phyloP scores from a whole-genome alignment of 495 filamentous ascomycete genomes.

The Talaromyces thailandensis region DNA sequence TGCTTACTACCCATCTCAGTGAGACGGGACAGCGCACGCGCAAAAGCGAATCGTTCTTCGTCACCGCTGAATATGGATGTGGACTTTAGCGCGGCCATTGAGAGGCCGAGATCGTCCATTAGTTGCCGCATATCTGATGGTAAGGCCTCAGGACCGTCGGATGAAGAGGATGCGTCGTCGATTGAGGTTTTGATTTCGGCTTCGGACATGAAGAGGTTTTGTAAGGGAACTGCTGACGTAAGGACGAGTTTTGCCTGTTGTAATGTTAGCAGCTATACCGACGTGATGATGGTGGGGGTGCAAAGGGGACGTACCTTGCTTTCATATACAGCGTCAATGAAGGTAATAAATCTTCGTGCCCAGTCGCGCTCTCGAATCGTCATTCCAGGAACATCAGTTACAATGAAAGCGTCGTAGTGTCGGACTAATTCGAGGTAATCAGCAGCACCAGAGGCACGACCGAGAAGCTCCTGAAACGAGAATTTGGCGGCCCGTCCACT shows the following conservation, averaged over 20 bases:
- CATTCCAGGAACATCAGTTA: slow-evolving; percentile 91
- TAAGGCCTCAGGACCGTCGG: slow-evolving; percentile 19
- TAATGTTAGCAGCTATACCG: not conserved
- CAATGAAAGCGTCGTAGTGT: slow-evolving; percentile 82
- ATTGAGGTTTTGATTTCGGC: slow-evolving; percentile 52
- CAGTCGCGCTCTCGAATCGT: slow-evolving; percentile 76
- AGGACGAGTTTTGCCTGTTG: slow-evolving; percentile 83
- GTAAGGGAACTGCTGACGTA: slow-evolving; percentile 75
- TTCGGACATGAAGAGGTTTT: slow-evolving; percentile 80
- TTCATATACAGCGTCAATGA: slow-evolving; percentile 93
- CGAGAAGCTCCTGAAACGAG: slow-evolving; percentile 83
- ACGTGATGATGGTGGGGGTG: not conserved
- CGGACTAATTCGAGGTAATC: slow-evolving; percentile 92
- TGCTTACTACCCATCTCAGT: slow-evolving; percentile 88
- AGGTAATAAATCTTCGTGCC: slow-evolving; percentile 89
- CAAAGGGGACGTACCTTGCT: slow-evolving; percentile 37
- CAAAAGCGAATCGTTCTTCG: slow-evolving; percentile 95
- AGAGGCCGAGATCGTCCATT: slow-evolving; percentile 90
- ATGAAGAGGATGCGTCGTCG: slow-evolving; percentile 11
- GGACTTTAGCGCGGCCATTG: slow-evolving; percentile 75
- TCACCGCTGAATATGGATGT: slow-evolving; percentile 87
- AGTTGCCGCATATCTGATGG: slow-evolving; percentile 72
- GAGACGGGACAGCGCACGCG: slow-evolving; percentile 74
- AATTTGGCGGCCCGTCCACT: slow-evolving; percentile 85
- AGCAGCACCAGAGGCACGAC: slow-evolving; percentile 76